These are phyloP conservation scores for Suhomyces xylopsoci DNA, from an alignment of 805 yeast genomes.

Conservation along the genomic window DNA sequence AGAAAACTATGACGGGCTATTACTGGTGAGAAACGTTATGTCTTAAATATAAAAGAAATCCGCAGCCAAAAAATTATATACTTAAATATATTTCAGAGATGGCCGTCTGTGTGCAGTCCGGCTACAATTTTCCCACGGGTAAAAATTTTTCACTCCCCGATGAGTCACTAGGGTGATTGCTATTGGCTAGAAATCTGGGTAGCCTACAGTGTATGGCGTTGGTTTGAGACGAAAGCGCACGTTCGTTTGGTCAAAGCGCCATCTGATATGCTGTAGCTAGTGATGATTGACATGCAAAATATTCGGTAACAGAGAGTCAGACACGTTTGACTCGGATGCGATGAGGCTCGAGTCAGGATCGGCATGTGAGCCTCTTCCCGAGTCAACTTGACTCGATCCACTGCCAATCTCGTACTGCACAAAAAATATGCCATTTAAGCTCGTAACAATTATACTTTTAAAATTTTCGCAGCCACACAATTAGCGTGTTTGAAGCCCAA, in stretches of 20 bases:
- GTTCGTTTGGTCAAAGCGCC: background rate
- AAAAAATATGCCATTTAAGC: background rate
- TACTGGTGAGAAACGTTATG: background rate
- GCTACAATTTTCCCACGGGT: background rate
- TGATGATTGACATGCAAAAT: background rate
- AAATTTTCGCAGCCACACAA: background rate
- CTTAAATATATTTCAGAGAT: background rate
- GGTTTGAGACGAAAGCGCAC: background rate
- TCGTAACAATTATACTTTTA: background rate
- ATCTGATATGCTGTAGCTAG: background rate
- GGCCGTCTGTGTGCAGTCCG: background rate
- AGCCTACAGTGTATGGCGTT: background rate
- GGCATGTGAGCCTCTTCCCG: background rate
- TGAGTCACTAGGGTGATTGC: conserved; percentile 1
- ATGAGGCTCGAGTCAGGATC: background rate
- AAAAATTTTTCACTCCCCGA: conserved; percentile 3
- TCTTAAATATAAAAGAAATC: background rate
- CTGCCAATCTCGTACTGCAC: background rate
- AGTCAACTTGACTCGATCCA: background rate
- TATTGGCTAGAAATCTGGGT: background rate
- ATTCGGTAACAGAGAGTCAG: background rate
- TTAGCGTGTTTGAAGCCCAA: background rate
- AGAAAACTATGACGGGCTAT: background rate
- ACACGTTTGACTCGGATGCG: background rate
- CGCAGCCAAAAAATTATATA: background rate